Percentiles rank a stretch among this genome's conserved stretches.
phyloP scores from a whole-genome alignment of 169 alveolate species.

The Eimeria tenella region DNA sequence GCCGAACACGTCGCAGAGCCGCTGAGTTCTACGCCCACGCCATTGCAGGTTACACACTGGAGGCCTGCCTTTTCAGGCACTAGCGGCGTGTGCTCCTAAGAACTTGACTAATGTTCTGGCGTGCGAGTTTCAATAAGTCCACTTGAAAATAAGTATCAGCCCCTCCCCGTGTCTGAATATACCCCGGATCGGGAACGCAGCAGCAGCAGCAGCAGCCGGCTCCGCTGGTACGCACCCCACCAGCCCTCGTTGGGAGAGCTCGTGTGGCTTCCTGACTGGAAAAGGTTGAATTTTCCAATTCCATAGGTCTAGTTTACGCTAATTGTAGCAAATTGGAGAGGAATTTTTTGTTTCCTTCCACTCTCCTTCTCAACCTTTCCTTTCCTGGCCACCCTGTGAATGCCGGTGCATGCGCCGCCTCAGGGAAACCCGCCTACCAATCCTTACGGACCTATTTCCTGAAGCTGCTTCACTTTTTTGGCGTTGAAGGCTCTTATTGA shows the following conservation, averaged over 20 bases:
- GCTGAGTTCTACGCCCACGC: neutral
- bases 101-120: neutral
- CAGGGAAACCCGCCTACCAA: neutral
- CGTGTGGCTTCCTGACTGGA: neutral
- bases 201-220: constrained; percentile 49
- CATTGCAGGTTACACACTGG: neutral
- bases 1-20: neutral
- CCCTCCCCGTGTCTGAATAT: neutral
- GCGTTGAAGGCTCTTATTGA: neutral
- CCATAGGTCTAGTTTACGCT: neutral
- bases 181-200: neutral
- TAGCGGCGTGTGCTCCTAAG: neutral
- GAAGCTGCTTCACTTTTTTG: neutral
- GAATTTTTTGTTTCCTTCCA: neutral
- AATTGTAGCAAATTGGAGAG: neutral
- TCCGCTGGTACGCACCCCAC: constrained; percentile 61
- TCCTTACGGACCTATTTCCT: neutral
- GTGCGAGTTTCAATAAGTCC: neutral
- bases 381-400: constrained; percentile 16
- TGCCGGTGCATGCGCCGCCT: constrained; percentile 56
- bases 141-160: neutral
- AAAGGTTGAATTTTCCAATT: neutral
- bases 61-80: neutral
- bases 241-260: constrained; percentile 40
- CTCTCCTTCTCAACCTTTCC: neutral